These are phyloP conservation scores for Metschnikowia picachoensis DNA, from an alignment of 805 yeast genomes.

Conservation along the genomic window DNA sequence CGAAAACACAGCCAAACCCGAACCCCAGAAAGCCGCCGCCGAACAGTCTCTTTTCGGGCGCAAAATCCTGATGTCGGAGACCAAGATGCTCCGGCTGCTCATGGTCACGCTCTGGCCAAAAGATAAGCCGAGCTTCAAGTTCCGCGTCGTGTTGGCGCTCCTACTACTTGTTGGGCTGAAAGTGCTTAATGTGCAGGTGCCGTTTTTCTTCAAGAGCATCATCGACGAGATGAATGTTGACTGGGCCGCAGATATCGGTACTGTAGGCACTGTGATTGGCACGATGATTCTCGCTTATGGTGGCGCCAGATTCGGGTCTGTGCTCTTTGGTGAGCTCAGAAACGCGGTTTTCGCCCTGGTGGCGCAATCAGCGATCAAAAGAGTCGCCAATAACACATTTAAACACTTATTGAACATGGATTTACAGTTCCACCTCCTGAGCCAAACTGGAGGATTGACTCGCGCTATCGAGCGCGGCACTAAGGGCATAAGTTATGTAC, in stretches of 20 bases:
- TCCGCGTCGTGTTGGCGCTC: conserved; percentile 75
- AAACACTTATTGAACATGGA: conserved; percentile 79
- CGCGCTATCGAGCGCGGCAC: conserved; percentile 98
- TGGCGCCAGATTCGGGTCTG: conserved; percentile 90
- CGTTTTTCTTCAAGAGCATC: conserved; percentile 82
- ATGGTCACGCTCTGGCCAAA: conserved; percentile 80
- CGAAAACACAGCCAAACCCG: neutral
- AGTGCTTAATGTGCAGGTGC: conserved; percentile 89
- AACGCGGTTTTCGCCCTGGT: conserved; percentile 95
- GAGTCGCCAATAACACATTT: conserved; percentile 86
- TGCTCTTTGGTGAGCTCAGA: conserved; percentile 87
- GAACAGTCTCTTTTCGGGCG: conserved; percentile 13
- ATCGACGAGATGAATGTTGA: conserved; percentile 92
- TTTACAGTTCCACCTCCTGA: conserved; percentile 79
- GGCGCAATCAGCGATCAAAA: conserved; percentile 88
- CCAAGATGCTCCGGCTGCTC: conserved; percentile 59
- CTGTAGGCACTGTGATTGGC: conserved; percentile 62
- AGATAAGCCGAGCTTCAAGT: conserved; percentile 58
- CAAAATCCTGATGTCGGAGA: conserved; percentile 36
- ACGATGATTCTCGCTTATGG: conserved; percentile 82
- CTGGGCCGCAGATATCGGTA: conserved; percentile 63
- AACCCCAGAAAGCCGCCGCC: neutral
- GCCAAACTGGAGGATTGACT: conserved; percentile 95
- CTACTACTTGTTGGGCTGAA: conserved; percentile 74
- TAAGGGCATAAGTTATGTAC: conserved; percentile 90